phyloP scores from a whole-genome alignment of 73 alveolate genomes.

The Durusdinium trenchii region DNA sequence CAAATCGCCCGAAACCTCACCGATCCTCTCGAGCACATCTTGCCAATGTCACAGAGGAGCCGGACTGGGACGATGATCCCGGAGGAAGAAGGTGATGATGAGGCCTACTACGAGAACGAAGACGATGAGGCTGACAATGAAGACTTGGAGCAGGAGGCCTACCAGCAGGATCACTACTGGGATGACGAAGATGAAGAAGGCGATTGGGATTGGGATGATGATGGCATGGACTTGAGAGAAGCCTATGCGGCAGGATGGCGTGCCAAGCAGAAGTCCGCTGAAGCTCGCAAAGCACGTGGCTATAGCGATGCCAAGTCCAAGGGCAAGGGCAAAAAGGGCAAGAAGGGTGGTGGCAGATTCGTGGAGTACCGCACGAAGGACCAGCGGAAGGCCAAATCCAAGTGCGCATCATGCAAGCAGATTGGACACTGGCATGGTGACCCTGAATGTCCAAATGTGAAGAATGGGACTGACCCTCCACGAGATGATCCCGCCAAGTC shows the following conservation, averaged over 20 bases:
- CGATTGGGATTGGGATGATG: background rate
- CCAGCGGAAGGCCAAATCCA: background rate
- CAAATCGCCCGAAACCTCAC: background rate
- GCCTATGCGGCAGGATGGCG: constrained; percentile 63
- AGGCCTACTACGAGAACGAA: background rate
- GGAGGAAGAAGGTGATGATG: too few relatives aligned
- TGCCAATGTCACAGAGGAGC: background rate
- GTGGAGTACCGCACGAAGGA: background rate
- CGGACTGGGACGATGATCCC: background rate
- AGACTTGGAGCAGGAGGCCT: constrained; percentile 22
- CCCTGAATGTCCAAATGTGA: background rate
- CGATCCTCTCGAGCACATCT: background rate
- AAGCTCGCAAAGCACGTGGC: background rate
- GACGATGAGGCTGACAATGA: constrained; percentile 5
- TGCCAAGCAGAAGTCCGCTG: background rate
- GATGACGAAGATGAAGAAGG: background rate
- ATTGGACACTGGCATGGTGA: background rate
- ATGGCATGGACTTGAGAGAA: background rate
- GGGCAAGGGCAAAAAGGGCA: background rate
- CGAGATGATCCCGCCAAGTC: too few relatives aligned
- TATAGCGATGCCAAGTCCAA: background rate
- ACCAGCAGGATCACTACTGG: background rate
- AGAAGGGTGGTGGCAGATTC: background rate
- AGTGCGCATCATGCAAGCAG: background rate
- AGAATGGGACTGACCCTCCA: too few relatives aligned